These are phyloP conservation scores for Obba rivulosa DNA, from an alignment of 768 basidiomycete genomes.

Conservation along the genomic window DNA sequence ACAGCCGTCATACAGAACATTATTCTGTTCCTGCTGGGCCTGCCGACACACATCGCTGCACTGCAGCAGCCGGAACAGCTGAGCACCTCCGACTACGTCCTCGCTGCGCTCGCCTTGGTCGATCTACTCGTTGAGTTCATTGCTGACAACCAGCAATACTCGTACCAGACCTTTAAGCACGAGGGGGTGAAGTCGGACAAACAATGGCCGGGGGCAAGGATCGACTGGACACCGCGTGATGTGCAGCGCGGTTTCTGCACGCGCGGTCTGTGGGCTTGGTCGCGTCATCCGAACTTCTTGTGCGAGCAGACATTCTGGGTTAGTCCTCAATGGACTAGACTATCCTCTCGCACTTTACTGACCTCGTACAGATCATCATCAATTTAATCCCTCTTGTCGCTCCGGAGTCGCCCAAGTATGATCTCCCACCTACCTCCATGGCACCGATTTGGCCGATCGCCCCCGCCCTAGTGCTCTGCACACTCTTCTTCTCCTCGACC, in stretches of 20 bases:
- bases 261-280: constrained; percentile 80
- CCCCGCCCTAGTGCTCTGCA: constrained; percentile 58
- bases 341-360: not conserved
- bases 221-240: constrained; percentile 65
- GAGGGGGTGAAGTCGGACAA: constrained; percentile 33
- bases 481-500: constrained; percentile 76
- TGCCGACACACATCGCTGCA: constrained; percentile 55
- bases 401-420: constrained; percentile 23
- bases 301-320: constrained; percentile 91
- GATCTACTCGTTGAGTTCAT: constrained; percentile 69
- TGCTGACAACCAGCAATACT: constrained; percentile 89
- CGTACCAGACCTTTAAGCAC: constrained; percentile 78
- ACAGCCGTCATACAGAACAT: constrained; percentile 72
- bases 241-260: constrained; percentile 80
- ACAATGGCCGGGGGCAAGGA: constrained; percentile 61
- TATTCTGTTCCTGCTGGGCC: constrained; percentile 65
- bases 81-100: constrained; percentile 52
- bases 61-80: constrained; percentile 50
- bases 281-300: constrained; percentile 87
- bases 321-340: constrained; percentile 26
- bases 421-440: constrained; percentile 18
- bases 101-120: constrained; percentile 53
- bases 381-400: constrained; percentile 61
- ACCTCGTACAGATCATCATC: constrained; percentile 50
- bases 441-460: constrained; percentile 33